These are phyloP conservation scores for Neolentinus lepideus DNA, from an alignment of 1,284 basidiomycete genomes.

Conservation along the genomic window DNA sequence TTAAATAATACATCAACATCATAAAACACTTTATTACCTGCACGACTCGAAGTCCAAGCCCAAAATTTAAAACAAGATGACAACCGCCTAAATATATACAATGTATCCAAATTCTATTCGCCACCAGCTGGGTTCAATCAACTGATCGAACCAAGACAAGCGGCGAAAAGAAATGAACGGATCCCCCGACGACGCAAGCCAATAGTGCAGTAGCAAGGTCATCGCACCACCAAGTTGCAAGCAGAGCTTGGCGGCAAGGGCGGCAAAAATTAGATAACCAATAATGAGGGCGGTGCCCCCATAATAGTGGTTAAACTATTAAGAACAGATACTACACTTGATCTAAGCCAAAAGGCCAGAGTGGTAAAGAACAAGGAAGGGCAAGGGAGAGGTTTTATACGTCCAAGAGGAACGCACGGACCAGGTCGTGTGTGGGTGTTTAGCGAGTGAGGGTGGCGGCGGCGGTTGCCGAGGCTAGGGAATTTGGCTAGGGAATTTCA, in stretches of 20 bases:
- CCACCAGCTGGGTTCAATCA: background rate
- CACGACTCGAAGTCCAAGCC: too few species aligned
- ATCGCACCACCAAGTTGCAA: conserved; percentile 4
- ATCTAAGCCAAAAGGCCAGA: conserved; percentile 96
- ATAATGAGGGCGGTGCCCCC: conserved; percentile 5
- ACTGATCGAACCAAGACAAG: background rate
- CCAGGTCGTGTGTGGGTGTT: background rate
- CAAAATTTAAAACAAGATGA: too few species aligned
- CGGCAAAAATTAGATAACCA: conserved; percentile 8
- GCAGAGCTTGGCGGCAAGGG: conserved; percentile 4
- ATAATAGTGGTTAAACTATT: conserved; percentile 34
- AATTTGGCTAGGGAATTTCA: too few species aligned
- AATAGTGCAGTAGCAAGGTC: conserved; percentile 5
- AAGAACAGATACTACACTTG: conserved; percentile 96
- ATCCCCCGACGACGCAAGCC: conserved; percentile 6
- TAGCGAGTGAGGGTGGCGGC: background rate
- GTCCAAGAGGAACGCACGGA: background rate
- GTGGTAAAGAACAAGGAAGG: conserved; percentile 46
- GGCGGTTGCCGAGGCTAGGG: background rate
- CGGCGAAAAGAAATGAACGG: conserved; percentile 2
- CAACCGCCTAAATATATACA: too few species aligned
- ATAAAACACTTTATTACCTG: too few species aligned
- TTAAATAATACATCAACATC: too few species aligned
- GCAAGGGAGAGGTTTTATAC: background rate
- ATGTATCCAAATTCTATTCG: background rate